Evolutionary conservation across 2,329 filamentous ascomycete genomes (phyloP).

Genomic region (Cercospora citrullina): DNA sequence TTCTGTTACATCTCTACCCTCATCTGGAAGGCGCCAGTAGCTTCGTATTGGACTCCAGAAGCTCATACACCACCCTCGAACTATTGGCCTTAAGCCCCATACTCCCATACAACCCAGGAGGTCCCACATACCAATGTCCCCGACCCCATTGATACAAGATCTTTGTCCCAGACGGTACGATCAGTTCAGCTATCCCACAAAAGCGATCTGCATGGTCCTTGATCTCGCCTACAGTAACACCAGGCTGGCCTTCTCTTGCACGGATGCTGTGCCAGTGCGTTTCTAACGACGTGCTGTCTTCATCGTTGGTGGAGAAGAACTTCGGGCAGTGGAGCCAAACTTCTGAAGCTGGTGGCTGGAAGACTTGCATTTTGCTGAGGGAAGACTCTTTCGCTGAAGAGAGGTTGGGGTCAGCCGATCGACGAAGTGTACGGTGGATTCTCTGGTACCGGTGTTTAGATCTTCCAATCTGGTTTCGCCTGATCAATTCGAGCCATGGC

Average conservation of each 20-base stretch:
- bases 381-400: too few species aligned
- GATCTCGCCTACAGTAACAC: neutral
- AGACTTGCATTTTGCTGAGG: neutral
- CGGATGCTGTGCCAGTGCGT: neutral
- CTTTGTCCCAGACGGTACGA: neutral
- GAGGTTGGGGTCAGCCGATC: too few species aligned
- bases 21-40: neutral
- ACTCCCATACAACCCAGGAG: too few species aligned
- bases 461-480: too few species aligned
- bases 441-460: too few species aligned
- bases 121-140: neutral
- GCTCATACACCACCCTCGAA: neutral
- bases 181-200: neutral
- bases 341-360: neutral
- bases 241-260: neutral
- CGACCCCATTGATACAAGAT: neutral
- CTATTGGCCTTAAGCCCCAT: neutral
- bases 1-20: too few species aligned
- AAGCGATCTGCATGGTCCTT: neutral
- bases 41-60: neutral
- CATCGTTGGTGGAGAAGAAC: neutral
- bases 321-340: neutral
- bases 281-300: neutral
- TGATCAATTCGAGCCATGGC: neutral
- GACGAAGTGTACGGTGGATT: too few species aligned